Evolutionary conservation across 805 yeast genomes (phyloP).

Genomic region (Sugiyamaella lignohabitans): DNA sequence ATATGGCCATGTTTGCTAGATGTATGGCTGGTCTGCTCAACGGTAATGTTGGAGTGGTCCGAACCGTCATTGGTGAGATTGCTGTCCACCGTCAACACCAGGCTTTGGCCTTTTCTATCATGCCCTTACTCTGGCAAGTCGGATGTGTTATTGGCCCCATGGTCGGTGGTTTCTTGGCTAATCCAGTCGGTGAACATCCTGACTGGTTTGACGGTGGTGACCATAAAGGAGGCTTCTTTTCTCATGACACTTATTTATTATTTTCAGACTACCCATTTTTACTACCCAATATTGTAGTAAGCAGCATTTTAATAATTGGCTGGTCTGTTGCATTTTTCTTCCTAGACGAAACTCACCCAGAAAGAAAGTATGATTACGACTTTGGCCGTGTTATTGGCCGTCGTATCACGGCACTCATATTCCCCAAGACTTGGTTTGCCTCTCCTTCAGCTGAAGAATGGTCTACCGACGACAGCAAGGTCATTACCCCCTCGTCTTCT

Average conservation of each 20-base stretch:
- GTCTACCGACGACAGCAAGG: neutral
- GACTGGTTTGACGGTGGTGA: constrained; percentile 25
- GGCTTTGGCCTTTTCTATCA: constrained; percentile 54
- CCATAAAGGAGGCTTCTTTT: constrained; percentile 8
- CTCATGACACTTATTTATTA: constrained; percentile 4
- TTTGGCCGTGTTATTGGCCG: constrained; percentile 44
- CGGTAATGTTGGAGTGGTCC: constrained; percentile 59
- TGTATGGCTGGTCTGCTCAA: constrained; percentile 50
- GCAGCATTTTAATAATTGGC: constrained; percentile 34
- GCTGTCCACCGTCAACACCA: constrained; percentile 53
- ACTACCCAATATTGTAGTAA: constrained; percentile 46
- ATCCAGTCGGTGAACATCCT: constrained; percentile 35
- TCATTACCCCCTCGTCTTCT: neutral
- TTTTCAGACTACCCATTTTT: constrained; percentile 43
- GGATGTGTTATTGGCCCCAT: constrained; percentile 59
- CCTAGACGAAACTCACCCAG: constrained; percentile 48
- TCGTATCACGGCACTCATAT: constrained; percentile 3
- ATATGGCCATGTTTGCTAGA: constrained; percentile 49
- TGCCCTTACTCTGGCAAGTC: constrained; percentile 56
- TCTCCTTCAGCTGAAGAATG: neutral
- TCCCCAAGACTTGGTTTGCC: too few relatives aligned
- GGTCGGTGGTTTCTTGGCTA: constrained; percentile 48
- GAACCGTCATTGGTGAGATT: constrained; percentile 57
- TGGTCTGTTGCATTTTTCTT: constrained; percentile 39
- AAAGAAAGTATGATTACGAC: constrained; percentile 37